These are phyloP conservation scores for Scheffersomyces parashehatae DNA, from an alignment of 1,139 yeast species.

Conservation along the genomic window DNA sequence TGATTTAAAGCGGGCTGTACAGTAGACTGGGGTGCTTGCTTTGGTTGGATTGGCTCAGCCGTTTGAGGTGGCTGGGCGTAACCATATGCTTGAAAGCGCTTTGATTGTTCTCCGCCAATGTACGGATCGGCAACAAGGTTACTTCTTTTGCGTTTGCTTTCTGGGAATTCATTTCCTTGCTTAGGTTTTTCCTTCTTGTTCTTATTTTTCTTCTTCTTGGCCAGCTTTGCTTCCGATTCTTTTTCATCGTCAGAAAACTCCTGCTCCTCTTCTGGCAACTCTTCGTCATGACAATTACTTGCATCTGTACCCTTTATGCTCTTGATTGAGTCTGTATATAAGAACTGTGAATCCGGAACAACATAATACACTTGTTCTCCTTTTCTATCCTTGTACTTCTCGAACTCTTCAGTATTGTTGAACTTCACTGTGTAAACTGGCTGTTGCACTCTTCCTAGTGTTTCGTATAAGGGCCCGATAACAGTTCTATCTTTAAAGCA, in stretches of 20 bases:
- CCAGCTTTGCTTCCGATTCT: slow-evolving; percentile 63
- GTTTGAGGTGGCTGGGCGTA: slow-evolving; percentile 17
- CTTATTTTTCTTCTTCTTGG: slow-evolving; percentile 54
- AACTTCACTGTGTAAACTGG: slow-evolving; percentile 82
- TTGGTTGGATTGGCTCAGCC: slow-evolving; percentile 9
- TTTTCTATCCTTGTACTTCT: slow-evolving; percentile 41
- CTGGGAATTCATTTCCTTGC: slow-evolving; percentile 5
- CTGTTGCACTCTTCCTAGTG: slow-evolving; percentile 84
- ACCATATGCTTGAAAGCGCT: slow-evolving; percentile 25
- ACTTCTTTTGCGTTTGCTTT: slow-evolving; percentile 5
- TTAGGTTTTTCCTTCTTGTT: slow-evolving; percentile 31
- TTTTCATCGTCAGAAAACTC: slow-evolving; percentile 93
- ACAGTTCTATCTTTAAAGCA: slow-evolving; percentile 73
- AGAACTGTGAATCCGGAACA: slow-evolving; percentile 76
- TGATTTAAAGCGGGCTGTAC: slow-evolving; percentile 10
- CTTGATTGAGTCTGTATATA: slow-evolving; percentile 72
- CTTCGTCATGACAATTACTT: slow-evolving; percentile 93
- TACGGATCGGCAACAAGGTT: slow-evolving; percentile 1
- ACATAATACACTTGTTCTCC: slow-evolving; percentile 73
- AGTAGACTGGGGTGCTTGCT: slow-evolving; percentile 16
- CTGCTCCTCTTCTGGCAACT: slow-evolving; percentile 86
- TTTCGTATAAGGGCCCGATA: slow-evolving; percentile 85
- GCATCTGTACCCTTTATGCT: slow-evolving; percentile 88
- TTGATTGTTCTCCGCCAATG: slow-evolving; percentile 4
- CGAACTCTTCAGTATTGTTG: slow-evolving; percentile 52